Percentiles rank a stretch among this genome's conserved stretches.
Conservation (phyloP, 805 yeast genomes). For the Saccharomycopsis lassenensis region DNA sequence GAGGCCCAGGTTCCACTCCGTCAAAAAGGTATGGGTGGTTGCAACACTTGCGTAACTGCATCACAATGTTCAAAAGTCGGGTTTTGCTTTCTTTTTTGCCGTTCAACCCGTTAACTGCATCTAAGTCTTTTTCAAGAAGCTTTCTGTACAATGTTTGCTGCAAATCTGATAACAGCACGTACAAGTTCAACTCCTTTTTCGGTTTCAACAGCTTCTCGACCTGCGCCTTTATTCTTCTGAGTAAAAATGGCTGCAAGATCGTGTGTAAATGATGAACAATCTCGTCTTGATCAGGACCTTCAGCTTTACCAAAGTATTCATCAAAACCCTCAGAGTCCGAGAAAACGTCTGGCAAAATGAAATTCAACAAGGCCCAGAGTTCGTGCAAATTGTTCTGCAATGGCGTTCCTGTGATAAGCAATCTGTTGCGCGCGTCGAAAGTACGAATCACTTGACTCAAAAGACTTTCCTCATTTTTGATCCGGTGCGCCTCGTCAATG, state of each 20-base stretch:
- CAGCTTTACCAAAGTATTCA: constrained; percentile 48
- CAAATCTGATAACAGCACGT: constrained; percentile 69
- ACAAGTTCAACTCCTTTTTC: constrained; percentile 62
- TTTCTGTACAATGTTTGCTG: constrained; percentile 71
- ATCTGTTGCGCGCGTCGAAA: constrained; percentile 58
- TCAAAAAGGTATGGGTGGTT: constrained; percentile 78
- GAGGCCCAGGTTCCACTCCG: constrained; percentile 88
- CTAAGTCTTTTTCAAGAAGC: constrained; percentile 67
- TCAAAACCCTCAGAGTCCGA: constrained; percentile 65
- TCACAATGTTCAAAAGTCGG: constrained; percentile 63
- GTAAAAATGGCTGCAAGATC: constrained; percentile 61
- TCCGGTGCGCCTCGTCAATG: constrained; percentile 77
- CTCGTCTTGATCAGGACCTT: constrained; percentile 34
- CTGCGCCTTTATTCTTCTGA: constrained; percentile 68
- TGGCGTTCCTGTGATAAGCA: constrained; percentile 75
- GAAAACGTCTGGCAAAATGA: constrained; percentile 68
- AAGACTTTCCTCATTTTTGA: constrained; percentile 65
- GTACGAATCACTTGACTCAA: constrained; percentile 65
- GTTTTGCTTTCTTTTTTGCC: constrained; percentile 71
- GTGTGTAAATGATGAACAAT: constrained; percentile 59
- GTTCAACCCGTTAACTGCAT: constrained; percentile 75
- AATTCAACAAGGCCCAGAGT: constrained; percentile 71
- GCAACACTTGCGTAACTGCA: constrained; percentile 80
- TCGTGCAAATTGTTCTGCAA: constrained; percentile 71
- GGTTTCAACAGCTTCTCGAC: constrained; percentile 75